These are phyloP conservation scores for Penicillium steckii DNA, from an alignment of 495 filamentous ascomycete species.

Conservation along the genomic window DNA sequence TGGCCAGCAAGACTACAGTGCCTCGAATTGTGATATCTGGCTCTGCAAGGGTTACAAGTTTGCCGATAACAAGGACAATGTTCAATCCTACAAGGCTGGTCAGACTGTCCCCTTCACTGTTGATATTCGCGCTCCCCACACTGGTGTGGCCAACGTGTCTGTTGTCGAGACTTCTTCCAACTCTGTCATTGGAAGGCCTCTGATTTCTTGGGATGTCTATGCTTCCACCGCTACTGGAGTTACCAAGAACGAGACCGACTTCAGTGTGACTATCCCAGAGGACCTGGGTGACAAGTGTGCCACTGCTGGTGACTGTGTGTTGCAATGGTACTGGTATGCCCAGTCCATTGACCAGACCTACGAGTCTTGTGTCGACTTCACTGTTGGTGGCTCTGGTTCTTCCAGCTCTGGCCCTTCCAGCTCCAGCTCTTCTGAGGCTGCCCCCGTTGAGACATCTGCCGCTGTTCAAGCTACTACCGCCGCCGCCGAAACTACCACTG, in stretches of 20 bases:
- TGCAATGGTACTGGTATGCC: slow-evolving; percentile 73
- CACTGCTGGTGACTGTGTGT: slow-evolving; percentile 60
- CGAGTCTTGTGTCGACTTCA: slow-evolving; percentile 72
- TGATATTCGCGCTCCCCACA: slow-evolving; percentile 62
- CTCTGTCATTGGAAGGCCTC: slow-evolving; percentile 52
- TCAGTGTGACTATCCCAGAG: slow-evolving; percentile 64
- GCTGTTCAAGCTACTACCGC: too few species aligned
- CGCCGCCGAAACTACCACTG: neutral
- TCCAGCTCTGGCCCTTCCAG: slow-evolving; percentile 14
- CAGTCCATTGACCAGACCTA: slow-evolving; percentile 67
- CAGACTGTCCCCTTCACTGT: slow-evolving; percentile 59
- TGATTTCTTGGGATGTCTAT: slow-evolving; percentile 59
- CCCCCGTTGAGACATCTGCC: too few species aligned
- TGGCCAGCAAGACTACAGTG: slow-evolving; percentile 56
- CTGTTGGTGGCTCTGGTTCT: slow-evolving; percentile 40
- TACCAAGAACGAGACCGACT: slow-evolving; percentile 59
- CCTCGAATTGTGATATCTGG: slow-evolving; percentile 60
- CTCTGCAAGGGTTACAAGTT: slow-evolving; percentile 74
- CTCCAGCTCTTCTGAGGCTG: slow-evolving; percentile 8
- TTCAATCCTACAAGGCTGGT: slow-evolving; percentile 59
- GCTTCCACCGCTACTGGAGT: slow-evolving; percentile 47
- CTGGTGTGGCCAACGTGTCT: slow-evolving; percentile 66
- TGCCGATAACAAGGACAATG: slow-evolving; percentile 65
- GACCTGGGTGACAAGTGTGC: slow-evolving; percentile 54
- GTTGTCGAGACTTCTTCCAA: slow-evolving; percentile 64